phyloP scores from a whole-genome alignment of 2,329 filamentous ascomycete genomes.

The Ceratocystis diversiconidia region DNA sequence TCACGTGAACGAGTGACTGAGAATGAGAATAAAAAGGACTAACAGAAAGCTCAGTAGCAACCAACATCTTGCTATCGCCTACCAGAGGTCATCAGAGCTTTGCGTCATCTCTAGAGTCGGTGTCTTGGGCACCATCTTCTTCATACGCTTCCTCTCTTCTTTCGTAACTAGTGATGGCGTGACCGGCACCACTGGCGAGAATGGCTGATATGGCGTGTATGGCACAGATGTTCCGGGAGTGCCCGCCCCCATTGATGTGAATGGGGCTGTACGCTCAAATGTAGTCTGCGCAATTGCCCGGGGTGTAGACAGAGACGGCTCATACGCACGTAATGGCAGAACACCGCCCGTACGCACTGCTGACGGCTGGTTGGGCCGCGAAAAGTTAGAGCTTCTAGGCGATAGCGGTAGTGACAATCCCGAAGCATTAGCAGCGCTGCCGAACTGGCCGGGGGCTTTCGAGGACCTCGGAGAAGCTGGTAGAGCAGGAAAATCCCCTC shows the following conservation, averaged over 20 bases:
- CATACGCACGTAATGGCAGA: constrained; percentile 48
- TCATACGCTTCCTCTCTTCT: constrained; percentile 55
- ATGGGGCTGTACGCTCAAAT: constrained; percentile 41
- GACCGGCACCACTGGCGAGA: constrained; percentile 59
- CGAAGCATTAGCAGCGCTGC: background rate
- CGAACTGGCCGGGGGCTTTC: background rate
- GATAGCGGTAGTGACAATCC: constrained; percentile 31
- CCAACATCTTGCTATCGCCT: constrained; percentile 19
- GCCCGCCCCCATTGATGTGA: constrained; percentile 43
- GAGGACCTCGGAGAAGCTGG: constrained; percentile 16
- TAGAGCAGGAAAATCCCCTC: constrained; percentile 25
- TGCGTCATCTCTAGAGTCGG: constrained; percentile 48
- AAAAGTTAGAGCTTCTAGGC: constrained; percentile 37
- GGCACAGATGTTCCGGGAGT: constrained; percentile 52
- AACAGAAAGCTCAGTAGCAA: background rate
- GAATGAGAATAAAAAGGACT: constrained; percentile 5
- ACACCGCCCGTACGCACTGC: constrained; percentile 43
- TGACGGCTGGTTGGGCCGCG: constrained; percentile 35
- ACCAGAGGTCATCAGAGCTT: constrained; percentile 52
- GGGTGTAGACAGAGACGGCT: constrained; percentile 40
- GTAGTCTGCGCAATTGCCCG: constrained; percentile 41
- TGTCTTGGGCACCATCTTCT: constrained; percentile 48
- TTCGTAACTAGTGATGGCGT: constrained; percentile 61
- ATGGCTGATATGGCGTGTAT: constrained; percentile 69
- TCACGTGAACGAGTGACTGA: background rate